Evolutionary conservation across 2,329 filamentous ascomycete species (phyloP), one percentile per base, ranked within the genome.

Genomic region (Fusarium nisikadoi): DNA sequence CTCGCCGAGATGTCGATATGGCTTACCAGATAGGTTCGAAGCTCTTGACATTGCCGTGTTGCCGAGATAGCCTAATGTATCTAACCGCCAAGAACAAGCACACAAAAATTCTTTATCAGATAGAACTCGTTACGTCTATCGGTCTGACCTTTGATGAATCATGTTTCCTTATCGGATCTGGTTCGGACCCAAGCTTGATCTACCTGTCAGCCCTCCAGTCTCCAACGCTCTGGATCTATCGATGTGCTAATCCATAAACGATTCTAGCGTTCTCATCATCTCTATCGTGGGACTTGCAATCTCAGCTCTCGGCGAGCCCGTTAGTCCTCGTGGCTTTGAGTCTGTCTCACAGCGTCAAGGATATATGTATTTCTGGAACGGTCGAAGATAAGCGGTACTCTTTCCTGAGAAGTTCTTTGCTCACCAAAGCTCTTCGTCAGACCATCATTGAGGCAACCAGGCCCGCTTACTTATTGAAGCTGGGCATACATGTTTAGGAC

Each of bases 191-290:
- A 43, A 70, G 31, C 52, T 65, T 57, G 19, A 49, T 66, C 49
- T 39, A 53, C 42, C 14, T 62, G 33, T 42, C 69, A 72, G 59
- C 65, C 69, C 69, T 72, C 72, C 54, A 33, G 35, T 36, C 23
- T 45, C 63, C 46, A 56, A 56, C 27, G 43, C 17, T 54, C 13
- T 31, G 36, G 45, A 45, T 50, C 45, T 46, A 67, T 55, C 17
- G 27, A 39, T 59, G 16, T 46, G 25, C 41, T 46, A 45, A 20
- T 20, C 53, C 61, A 66, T 43, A 53, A 46, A 25, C n/a, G 39
- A 55, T 41, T 33, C 68, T 57, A 64, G 45, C 45, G 17, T 17
- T 49, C 19, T 20, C 41, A 43, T 49, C 50, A 47, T 61, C 33
- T 29, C 38, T 38, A 13, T 27, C 35, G 52, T 43, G 23, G 38